phyloP scores from a whole-genome alignment of 2,329 filamentous ascomycete genomes.

The Periconia sp. region DNA sequence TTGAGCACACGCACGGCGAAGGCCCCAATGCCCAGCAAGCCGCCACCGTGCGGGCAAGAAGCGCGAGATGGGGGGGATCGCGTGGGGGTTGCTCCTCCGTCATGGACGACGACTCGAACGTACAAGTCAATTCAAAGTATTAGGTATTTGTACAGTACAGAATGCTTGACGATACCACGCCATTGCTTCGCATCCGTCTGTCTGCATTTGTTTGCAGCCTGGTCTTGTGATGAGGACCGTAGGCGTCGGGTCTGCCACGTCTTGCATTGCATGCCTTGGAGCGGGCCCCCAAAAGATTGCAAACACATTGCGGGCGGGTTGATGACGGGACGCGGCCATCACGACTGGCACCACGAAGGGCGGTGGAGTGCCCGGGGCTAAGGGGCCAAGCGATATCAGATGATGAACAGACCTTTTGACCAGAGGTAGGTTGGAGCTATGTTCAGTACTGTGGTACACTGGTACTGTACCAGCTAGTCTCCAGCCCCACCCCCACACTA shows the following conservation, averaged over 20 bases:
- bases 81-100: not conserved
- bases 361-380: conserved; percentile 18
- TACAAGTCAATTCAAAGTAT: no score
- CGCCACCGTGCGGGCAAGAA: not conserved
- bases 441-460: no score
- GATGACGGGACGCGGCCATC: not conserved
- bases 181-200: no score
- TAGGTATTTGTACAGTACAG: no score
- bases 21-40: not conserved
- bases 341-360: conserved; percentile 35
- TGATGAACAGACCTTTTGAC: conserved; percentile 30
- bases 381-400: conserved; percentile 33
- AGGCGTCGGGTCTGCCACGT: conserved; percentile 34
- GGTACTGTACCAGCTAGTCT: conserved; percentile 5
- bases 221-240: conserved; percentile 28
- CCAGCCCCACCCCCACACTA: conserved; percentile 39
- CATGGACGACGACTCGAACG: no score
- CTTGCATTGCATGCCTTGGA: conserved; percentile 18
- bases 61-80: no score
- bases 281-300: conserved; percentile 9
- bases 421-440: not conserved
- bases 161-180: no score
- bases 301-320: not conserved
- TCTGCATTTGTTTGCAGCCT: conserved; percentile 20
- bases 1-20: not conserved